Percentiles rank a stretch among this genome's conserved stretches.
Conservation (phyloP, 2,329 filamentous ascomycete species). For the Colletotrichum sp. region DNA sequence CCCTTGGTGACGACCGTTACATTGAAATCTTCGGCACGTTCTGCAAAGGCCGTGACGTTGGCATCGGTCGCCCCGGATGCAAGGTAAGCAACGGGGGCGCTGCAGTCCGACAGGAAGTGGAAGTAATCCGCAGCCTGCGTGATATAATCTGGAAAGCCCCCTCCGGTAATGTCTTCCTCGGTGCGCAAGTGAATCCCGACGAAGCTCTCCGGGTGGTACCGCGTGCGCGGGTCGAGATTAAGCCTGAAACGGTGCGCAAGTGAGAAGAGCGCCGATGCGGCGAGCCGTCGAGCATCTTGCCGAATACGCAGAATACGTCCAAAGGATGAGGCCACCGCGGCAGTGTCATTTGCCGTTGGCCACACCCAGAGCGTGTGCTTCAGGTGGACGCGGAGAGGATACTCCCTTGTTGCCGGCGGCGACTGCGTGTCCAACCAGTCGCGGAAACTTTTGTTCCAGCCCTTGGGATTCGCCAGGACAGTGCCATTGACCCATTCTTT, state of each 20-base stretch:
- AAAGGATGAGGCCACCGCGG: conserved; percentile 36
- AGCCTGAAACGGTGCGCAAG: conserved; percentile 31
- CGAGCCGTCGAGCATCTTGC: conserved; percentile 35
- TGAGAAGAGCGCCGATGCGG: conserved; percentile 37
- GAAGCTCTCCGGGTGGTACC: conserved; percentile 28
- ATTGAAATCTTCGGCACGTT: conserved; percentile 37
- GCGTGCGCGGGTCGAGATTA: conserved; percentile 28
- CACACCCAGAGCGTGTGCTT: conserved; percentile 32
- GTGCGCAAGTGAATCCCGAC: conserved; percentile 40
- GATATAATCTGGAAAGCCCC: conserved; percentile 33
- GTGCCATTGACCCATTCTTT: conserved; percentile 24
- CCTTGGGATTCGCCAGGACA: conserved; percentile 27
- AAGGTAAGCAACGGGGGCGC: conserved; percentile 42
- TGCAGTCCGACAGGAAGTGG: conserved; percentile 28
- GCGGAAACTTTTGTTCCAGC: conserved; percentile 27
- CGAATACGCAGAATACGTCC: conserved; percentile 43
- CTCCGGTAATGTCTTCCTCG: conserved; percentile 30
- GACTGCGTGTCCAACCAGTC: conserved; percentile 28
- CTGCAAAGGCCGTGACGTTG: conserved; percentile 38
- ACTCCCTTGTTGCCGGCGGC: conserved; percentile 29
- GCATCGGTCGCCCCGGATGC: conserved; percentile 43
- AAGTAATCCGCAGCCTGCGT: conserved; percentile 36
- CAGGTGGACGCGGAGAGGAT: conserved; percentile 37
- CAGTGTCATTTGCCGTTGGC: conserved; percentile 33
- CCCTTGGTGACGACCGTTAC: conserved; percentile 47